A percentile compares a stretch with the other conserved stretches of the same genome.
These are phyloP conservation scores for Sporothrix mexicana DNA, from an alignment of 2,329 filamentous ascomycete genomes.

Conservation along the genomic window DNA sequence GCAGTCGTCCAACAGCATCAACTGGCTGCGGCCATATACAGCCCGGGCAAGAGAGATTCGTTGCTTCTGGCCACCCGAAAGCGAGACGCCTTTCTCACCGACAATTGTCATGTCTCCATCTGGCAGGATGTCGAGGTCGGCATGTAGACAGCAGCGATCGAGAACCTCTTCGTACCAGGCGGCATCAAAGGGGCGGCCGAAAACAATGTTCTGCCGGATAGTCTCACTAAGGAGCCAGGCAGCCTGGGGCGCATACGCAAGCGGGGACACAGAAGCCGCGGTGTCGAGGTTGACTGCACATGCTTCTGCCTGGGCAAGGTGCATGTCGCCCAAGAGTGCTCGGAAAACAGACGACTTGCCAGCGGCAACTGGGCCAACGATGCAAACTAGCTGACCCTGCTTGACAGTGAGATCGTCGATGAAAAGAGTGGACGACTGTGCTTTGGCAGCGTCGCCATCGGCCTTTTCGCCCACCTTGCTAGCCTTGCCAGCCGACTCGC, in stretches of 20 bases:
- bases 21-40: constrained; percentile 56
- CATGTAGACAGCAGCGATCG: constrained; percentile 81
- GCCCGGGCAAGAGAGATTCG: constrained; percentile 62
- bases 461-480: neutral
- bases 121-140: constrained; percentile 80
- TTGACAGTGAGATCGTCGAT: constrained; percentile 31
- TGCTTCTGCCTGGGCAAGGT: constrained; percentile 36
- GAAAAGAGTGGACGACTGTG: neutral
- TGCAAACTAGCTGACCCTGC: constrained; percentile 34
- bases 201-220: constrained; percentile 50
- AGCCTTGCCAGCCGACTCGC: neutral
- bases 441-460: neutral
- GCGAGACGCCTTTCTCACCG: constrained; percentile 68
- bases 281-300: constrained; percentile 36
- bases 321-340: constrained; percentile 40
- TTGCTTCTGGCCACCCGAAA: constrained; percentile 48
- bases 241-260: constrained; percentile 42
- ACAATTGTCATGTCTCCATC: constrained; percentile 71
- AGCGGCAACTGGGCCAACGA: constrained; percentile 39
- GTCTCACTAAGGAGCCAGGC: constrained; percentile 74
- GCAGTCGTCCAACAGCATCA: constrained; percentile 64
- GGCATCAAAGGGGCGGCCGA: constrained; percentile 65
- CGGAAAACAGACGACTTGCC: constrained; percentile 41
- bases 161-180: constrained; percentile 82
- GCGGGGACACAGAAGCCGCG: constrained; percentile 25